A percentile compares a stretch with the other conserved stretches of the same genome.
These are phyloP conservation scores for Lichenothelia convexa DNA, from an alignment of 495 filamentous ascomycete genomes.

Conservation along the genomic window DNA sequence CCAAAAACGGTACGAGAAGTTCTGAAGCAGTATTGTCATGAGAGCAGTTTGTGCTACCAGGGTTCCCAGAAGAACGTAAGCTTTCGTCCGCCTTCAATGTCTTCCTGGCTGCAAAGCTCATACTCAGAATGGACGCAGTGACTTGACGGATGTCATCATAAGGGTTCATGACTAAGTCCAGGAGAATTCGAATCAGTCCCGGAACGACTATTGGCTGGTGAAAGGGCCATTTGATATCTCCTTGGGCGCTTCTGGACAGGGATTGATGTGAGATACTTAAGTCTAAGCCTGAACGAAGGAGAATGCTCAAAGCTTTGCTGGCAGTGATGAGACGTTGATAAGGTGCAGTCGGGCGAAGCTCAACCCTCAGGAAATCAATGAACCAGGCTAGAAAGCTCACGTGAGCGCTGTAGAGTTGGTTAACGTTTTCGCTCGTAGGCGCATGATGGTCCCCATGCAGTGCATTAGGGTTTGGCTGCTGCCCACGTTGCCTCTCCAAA, in stretches of 20 bases:
- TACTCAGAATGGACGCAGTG: constrained; percentile 40
- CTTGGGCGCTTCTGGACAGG: constrained; percentile 18
- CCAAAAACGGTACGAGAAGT: constrained; percentile 6
- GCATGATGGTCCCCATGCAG: too few relatives aligned
- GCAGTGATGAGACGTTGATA: constrained; percentile 79
- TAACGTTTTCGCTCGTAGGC: constrained; percentile 3
- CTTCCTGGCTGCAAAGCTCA: too few relatives aligned
- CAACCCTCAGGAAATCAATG: constrained; percentile 44
- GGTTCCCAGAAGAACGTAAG: too few relatives aligned
- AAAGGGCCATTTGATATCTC: constrained; percentile 29
- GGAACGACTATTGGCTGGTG: constrained; percentile 37
- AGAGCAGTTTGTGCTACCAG: too few relatives aligned
- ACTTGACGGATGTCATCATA: constrained; percentile 77
- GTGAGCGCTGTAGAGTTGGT: constrained; percentile 19
- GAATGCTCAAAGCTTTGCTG: constrained; percentile 41
- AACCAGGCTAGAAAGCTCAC: constrained; percentile 50
- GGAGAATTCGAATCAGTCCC: constrained; percentile 30
- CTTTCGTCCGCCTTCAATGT: constrained; percentile 1
- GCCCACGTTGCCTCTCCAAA: too few relatives aligned
- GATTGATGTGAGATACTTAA: constrained; percentile 5
- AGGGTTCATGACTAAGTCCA: constrained; percentile 68
- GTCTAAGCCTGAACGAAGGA: constrained; percentile 39
- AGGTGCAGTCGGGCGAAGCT: constrained; percentile 56
- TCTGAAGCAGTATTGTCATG: background rate
- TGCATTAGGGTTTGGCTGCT: too few relatives aligned